Evolutionary conservation across 2,329 filamentous ascomycete genomes (phyloP).

Genomic region (Diaporthe aspalathi): DNA sequence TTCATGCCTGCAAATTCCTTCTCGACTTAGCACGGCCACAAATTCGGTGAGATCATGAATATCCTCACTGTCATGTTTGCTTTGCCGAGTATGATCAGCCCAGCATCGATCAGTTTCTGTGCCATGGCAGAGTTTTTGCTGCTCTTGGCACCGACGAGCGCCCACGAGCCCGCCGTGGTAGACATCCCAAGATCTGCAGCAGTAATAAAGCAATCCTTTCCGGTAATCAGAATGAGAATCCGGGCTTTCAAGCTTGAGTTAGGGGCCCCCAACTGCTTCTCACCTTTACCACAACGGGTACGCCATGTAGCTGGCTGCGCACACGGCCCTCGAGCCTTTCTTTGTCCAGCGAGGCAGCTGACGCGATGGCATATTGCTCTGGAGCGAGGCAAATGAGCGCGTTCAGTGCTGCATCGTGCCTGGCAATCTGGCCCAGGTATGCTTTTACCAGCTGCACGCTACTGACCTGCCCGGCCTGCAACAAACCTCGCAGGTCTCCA

Average conservation of each 20-base stretch:
- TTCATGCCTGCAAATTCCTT: neutral
- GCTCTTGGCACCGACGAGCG: neutral
- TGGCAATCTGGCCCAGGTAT: neutral
- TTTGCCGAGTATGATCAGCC: neutral
- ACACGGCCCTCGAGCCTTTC: neutral
- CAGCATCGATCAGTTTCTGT: neutral
- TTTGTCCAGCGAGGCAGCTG: neutral
- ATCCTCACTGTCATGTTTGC: neutral
- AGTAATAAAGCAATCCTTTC: neutral
- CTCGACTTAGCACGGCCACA: neutral
- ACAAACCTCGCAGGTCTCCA: neutral
- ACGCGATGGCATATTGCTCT: neutral
- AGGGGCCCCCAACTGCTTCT: neutral
- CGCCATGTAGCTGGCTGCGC: neutral
- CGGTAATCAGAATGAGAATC: neutral
- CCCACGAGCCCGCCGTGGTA: neutral
- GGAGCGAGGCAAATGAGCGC: neutral
- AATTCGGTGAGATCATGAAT: neutral
- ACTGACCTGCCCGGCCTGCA: neutral
- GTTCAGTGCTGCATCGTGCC: neutral
- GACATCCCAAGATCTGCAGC: neutral
- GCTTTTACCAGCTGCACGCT: neutral
- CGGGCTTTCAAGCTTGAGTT: neutral
- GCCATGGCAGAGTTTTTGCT: neutral
- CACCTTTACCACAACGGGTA: neutral